Base-by-base conservation (phyloP, 2,329 filamentous ascomycete species). In the Fusarium algeriense region DNA sequence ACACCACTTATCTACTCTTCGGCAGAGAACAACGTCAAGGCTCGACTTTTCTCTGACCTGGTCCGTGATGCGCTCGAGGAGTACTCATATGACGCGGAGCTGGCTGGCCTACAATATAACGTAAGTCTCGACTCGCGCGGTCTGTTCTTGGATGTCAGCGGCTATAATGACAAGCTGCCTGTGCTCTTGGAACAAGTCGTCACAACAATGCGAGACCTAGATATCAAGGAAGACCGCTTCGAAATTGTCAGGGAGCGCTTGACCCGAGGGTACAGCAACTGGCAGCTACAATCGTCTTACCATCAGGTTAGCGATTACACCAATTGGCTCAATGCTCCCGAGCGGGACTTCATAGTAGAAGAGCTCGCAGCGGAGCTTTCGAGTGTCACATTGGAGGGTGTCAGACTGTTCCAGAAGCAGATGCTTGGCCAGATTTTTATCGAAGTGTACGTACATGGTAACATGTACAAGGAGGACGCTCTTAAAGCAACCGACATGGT, bases 131-230 rank as follows among this genome's bases (percentile, higher is more conserved):
- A 93, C 76, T 86, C 88, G 7, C 88, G 90, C 35, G 95, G 95
- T 0, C 79, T 98, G 34, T 91, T 93, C 63, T 84, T 98, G 43
- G 90, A 92, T 17, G 88, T 98, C 6, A 91, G 90, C 32, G 96
- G 96, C 0, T 99, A 98, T 83, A 99, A 98, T 75, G 96, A 99
- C 81, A 99, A 99, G 84, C 90, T 99, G 77, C 86, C 92, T 0
- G 94, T 98, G 1, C 87, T 99, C 28, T 82, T 99, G 49, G 94
- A 98, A 78, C 96, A 97, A 79, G 93, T 98, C 7, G 84, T 97
- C 30, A 52, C 48, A 14, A 38, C 48, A 52, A 52, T 52, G 32
- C 48, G 48, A 38, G 93, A 97, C 75, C 85, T 98, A 8, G 89
- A 94, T 40, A 88, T 98, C 73, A 92, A 91, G 69, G 88, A 93